phyloP scores from a whole-genome alignment of 2,329 filamentous ascomycete genomes.

The Sporothrix variecibatus region DNA sequence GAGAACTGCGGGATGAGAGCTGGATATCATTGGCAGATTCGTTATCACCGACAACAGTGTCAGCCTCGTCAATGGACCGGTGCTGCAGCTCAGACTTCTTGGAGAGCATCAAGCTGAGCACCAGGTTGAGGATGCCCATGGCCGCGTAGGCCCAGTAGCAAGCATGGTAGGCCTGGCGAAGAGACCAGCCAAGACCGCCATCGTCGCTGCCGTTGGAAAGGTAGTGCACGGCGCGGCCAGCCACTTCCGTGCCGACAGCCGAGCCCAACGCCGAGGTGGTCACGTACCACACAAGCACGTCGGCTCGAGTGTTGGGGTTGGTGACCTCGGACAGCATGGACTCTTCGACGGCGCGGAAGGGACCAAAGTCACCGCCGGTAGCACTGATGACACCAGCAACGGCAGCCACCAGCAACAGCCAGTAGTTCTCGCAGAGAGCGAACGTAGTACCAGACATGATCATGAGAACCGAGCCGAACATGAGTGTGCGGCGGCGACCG shows the following conservation, averaged over 20 bases:
- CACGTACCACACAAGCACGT: slow-evolving; percentile 69
- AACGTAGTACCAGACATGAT: slow-evolving; percentile 57
- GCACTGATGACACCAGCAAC: slow-evolving; percentile 64
- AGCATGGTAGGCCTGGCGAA: slow-evolving; percentile 56
- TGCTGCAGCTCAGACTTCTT: slow-evolving; percentile 51
- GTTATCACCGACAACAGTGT: slow-evolving; percentile 29
- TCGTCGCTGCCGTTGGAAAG: slow-evolving; percentile 40
- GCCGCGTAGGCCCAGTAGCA: slow-evolving; percentile 60
- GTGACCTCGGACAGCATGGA: slow-evolving; percentile 64
- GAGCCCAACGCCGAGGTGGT: slow-evolving; percentile 58
- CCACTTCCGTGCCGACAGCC: slow-evolving; percentile 53
- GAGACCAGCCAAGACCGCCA: slow-evolving; percentile 49
- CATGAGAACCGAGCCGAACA: slow-evolving; percentile 59
- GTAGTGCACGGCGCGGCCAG: slow-evolving; percentile 53
- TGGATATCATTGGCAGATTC: slow-evolving; percentile 28
- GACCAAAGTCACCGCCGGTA: slow-evolving; percentile 66
- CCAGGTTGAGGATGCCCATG: slow-evolving; percentile 56
- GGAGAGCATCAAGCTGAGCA: slow-evolving; percentile 50
- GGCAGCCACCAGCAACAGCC: slow-evolving; percentile 59
- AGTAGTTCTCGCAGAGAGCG: slow-evolving; percentile 57
- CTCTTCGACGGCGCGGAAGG: slow-evolving; percentile 68
- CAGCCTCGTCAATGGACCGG: slow-evolving; percentile 33
- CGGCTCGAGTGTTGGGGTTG: slow-evolving; percentile 53
- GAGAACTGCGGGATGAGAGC: slow-evolving; percentile 3
- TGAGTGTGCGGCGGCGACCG: slow-evolving; percentile 57